Evolutionary conservation across 306 rosid genomes (phyloP).

Genomic region (Pyrus betulifolia): DNA sequence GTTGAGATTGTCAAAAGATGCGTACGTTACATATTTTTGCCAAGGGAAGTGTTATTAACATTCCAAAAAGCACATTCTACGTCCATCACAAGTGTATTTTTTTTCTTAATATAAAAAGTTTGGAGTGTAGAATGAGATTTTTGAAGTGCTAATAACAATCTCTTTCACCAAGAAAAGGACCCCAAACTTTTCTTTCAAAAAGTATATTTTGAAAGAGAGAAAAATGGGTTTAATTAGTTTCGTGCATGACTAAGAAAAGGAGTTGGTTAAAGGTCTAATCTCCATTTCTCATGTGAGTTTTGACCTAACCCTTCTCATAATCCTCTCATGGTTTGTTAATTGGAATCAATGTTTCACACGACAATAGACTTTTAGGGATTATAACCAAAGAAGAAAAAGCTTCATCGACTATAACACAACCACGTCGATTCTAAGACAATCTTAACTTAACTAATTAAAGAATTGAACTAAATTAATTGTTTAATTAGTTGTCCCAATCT

Average conservation of each 20-base stretch:
- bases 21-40: not conserved
- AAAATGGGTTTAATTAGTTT: not conserved
- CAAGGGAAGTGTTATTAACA: not conserved
- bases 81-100: accelerated
- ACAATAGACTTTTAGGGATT: constrained; percentile 21
- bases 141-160: too few relatives aligned
- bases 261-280: constrained; percentile 35
- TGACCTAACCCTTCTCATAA: constrained; percentile 24
- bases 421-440: constrained; percentile 8
- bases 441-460: not conserved
- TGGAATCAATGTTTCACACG: constrained; percentile 28
- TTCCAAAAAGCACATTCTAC: too few relatives aligned
- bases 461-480: not conserved
- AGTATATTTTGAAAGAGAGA: not conserved
- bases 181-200: not conserved
- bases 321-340: not conserved
- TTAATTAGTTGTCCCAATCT: not conserved
- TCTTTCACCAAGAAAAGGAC: not conserved
- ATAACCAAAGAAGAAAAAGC: not conserved
- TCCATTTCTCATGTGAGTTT: constrained; percentile 12
- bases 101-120: too few relatives aligned
- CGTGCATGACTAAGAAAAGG: constrained; percentile 24
- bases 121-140: too few relatives aligned
- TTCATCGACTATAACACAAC: constrained; percentile 2
- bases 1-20: not conserved